A percentile compares a stretch with the other conserved stretches of the same genome.
Evolutionary conservation across 345 rosid genomes (phyloP).

Genomic region (sweet orange (Citrus sinensis)): DVS_A1.0 CM039161.1:1615501-1616000

Average conservation of each 20-base stretch:
- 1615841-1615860: constrained; percentile 17
- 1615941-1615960: constrained; percentile 12
- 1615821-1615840: constrained; percentile 2
- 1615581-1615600: constrained; percentile 36
- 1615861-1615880: constrained; percentile 8
- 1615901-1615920: constrained; percentile 7
- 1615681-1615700: not conserved
- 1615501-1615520: constrained; percentile 80
- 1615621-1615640: constrained; percentile 4
- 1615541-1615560: constrained; percentile 99
- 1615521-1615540: constrained; percentile 99
- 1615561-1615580: constrained; percentile 99
- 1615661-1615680: not conserved
- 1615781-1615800: constrained; percentile 7
- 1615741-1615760: not conserved
- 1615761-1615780: not conserved
- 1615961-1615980: constrained; percentile 5
- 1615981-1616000: constrained; percentile 13
- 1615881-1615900: constrained; percentile 5
- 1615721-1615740: not conserved
- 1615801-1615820: constrained; percentile 6
- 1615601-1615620: constrained; percentile 34
- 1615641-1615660: constrained; percentile 6
- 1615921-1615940: constrained; percentile 5
- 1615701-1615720: not conserved